Evolutionary conservation across 371 early-diverging fungal genomes (phyloP).

Genomic region (Funneliformis caledonium): DNA sequence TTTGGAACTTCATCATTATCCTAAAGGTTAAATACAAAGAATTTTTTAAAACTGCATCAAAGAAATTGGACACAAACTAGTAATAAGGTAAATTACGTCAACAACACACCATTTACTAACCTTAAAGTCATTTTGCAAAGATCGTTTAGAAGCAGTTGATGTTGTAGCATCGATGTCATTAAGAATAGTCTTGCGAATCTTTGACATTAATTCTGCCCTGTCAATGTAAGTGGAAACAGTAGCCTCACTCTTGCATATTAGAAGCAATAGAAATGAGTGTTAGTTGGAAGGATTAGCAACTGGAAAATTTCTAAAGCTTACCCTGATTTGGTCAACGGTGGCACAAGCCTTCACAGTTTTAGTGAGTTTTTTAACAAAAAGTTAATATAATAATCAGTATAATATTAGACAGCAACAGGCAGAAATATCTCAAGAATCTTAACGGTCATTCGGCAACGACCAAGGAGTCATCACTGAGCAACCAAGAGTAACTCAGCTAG

Average conservation of each 20-base stretch:
- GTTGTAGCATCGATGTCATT: constrained; percentile 24
- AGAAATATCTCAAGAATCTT: not conserved
- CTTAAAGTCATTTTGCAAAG: too few species aligned
- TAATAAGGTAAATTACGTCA: too few species aligned
- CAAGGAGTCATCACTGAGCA: constrained; percentile 34
- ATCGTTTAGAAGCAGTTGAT: constrained; percentile 20
- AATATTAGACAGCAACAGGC: not conserved
- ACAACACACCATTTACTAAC: too few species aligned
- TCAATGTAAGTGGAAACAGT: constrained; percentile 32
- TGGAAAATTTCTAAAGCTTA: constrained; percentile 37
- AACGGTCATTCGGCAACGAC: constrained; percentile 25
- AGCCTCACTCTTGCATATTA: constrained; percentile 32
- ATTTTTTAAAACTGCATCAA: too few species aligned
- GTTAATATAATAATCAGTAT: not conserved
- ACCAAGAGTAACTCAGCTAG: constrained; percentile 35
- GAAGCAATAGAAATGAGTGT: constrained; percentile 15
- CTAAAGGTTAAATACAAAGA: too few species aligned
- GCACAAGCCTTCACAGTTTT: constrained; percentile 35
- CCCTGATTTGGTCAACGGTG: constrained; percentile 38
- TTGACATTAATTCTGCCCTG: constrained; percentile 40
- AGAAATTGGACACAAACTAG: too few species aligned
- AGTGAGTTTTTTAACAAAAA: constrained; percentile 34
- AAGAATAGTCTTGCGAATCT: constrained; percentile 36
- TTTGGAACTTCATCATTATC: too few species aligned
- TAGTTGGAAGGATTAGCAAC: constrained; percentile 39